Percentiles rank a stretch among this genome's conserved stretches.
phyloP scores from a whole-genome alignment of 805 yeast genomes.

The Maudiozyma barnettii region DNA sequence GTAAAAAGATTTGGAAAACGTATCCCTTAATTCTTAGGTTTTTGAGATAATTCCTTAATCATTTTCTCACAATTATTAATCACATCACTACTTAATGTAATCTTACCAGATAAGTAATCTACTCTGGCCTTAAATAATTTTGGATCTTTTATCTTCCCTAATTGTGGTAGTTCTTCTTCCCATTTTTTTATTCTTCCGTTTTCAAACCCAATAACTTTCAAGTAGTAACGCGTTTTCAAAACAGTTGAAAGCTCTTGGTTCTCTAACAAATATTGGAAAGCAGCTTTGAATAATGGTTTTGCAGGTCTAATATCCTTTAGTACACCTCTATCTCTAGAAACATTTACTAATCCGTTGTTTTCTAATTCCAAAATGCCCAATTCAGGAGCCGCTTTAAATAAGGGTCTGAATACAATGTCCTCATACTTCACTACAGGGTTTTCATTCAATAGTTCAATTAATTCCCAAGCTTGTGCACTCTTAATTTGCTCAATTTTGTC shows the following conservation, averaged over 20 bases:
- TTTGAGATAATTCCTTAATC: constrained; percentile 28
- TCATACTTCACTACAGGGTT: constrained; percentile 38
- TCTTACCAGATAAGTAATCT: constrained; percentile 57
- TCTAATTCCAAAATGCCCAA: constrained; percentile 62
- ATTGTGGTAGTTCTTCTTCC: constrained; percentile 63
- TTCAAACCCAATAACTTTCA: constrained; percentile 48
- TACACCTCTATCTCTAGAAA: constrained; percentile 71
- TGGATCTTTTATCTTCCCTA: constrained; percentile 42
- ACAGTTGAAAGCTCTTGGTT: constrained; percentile 49
- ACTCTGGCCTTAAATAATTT: constrained; percentile 48
- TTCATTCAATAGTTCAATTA: constrained; percentile 55
- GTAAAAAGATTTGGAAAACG: background rate
- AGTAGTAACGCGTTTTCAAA: constrained; percentile 55
- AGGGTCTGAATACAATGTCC: constrained; percentile 46
- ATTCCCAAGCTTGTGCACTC: constrained; percentile 79
- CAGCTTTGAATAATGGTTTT: constrained; percentile 74
- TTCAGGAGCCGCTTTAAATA: constrained; percentile 49
- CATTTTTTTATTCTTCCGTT: constrained; percentile 48
- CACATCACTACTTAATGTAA: constrained; percentile 47
- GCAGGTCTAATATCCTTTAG: constrained; percentile 61
- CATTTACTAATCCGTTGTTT: constrained; percentile 62
- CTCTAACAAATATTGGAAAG: constrained; percentile 55
- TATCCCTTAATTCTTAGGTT: background rate
- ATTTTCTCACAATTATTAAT: constrained; percentile 40
- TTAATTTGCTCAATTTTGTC: constrained; percentile 45